Conservation (phyloP, 768 basidiomycete genomes). For the Crassisporium funariophilum region DNA sequence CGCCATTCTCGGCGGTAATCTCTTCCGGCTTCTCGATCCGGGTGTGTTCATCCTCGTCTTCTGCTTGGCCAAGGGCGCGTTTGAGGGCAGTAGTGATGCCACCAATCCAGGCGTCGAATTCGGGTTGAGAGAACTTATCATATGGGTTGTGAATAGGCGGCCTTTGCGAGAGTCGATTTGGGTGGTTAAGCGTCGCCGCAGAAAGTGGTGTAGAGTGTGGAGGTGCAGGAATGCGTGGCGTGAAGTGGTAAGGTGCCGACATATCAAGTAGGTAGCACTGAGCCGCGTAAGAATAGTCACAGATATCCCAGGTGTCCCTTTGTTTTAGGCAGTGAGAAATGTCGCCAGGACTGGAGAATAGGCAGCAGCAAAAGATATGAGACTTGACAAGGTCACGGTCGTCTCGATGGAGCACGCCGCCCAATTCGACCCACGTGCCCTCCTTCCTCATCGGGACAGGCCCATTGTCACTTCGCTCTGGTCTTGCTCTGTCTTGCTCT, state of each 20-base stretch:
- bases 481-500: too few relatives aligned
- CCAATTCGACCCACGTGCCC: too few relatives aligned
- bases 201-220: constrained; percentile 27
- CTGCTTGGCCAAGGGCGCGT: constrained; percentile 58
- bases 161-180: constrained; percentile 25
- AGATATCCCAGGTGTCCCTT: too few relatives aligned
- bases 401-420: too few relatives aligned
- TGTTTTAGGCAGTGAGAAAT: too few relatives aligned
- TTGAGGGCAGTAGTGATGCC: constrained; percentile 60
- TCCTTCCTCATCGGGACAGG: too few relatives aligned
- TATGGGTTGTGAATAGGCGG: constrained; percentile 71
- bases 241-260: constrained; percentile 23
- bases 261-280: background rate
- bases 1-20: background rate
- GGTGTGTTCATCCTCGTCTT: constrained; percentile 16
- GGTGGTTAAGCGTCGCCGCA: constrained; percentile 13
- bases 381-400: too few relatives aligned
- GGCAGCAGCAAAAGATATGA: too few relatives aligned
- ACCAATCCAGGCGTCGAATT: constrained; percentile 74
- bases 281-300: background rate
- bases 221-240: constrained; percentile 21
- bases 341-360: too few relatives aligned
- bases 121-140: constrained; percentile 66
- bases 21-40: constrained; percentile 2
- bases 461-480: too few relatives aligned